These are phyloP conservation scores for Fusarium sublunatum DNA, from an alignment of 2,329 filamentous ascomycete genomes.

Conservation along the genomic window DNA sequence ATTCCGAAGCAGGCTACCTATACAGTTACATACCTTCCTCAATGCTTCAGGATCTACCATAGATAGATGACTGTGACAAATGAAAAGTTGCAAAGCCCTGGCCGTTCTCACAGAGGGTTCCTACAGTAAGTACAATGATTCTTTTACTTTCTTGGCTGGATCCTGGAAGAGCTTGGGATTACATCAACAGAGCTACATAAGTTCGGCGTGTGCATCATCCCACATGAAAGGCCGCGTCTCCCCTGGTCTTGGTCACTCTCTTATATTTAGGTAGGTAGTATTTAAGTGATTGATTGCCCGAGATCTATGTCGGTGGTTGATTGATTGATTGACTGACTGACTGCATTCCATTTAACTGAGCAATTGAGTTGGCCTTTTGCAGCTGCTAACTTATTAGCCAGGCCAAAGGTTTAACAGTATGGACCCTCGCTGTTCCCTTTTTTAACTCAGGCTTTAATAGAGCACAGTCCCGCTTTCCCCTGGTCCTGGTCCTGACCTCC, in stretches of 20 bases:
- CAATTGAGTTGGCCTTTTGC: background rate
- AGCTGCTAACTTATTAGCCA: background rate
- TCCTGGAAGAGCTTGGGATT: constrained; percentile 1
- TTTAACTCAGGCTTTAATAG: constrained; percentile 14
- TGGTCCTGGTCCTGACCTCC: constrained; percentile 32
- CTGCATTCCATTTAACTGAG: background rate
- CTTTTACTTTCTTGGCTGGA: constrained; percentile 9
- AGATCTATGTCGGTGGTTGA: too few species aligned
- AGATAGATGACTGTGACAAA: too few species aligned
- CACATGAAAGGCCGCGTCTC: constrained; percentile 32
- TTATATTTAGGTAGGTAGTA: background rate
- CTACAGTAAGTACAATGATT: too few species aligned
- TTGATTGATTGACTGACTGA: too few species aligned
- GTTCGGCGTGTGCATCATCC: constrained; percentile 23
- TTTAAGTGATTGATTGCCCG: too few species aligned
- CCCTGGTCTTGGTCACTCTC: background rate
- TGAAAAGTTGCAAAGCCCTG: too few species aligned
- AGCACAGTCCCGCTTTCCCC: constrained; percentile 32
- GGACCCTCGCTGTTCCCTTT: constrained; percentile 12
- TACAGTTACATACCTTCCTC: too few species aligned
- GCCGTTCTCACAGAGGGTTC: too few species aligned
- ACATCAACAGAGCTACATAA: constrained; percentile 11
- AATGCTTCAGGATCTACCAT: too few species aligned
- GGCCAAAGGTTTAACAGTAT: constrained; percentile 2
- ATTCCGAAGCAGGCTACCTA: too few species aligned